phyloP scores from a whole-genome alignment of 73 alveolate species.

The Blepharisma japonicum region DNA sequence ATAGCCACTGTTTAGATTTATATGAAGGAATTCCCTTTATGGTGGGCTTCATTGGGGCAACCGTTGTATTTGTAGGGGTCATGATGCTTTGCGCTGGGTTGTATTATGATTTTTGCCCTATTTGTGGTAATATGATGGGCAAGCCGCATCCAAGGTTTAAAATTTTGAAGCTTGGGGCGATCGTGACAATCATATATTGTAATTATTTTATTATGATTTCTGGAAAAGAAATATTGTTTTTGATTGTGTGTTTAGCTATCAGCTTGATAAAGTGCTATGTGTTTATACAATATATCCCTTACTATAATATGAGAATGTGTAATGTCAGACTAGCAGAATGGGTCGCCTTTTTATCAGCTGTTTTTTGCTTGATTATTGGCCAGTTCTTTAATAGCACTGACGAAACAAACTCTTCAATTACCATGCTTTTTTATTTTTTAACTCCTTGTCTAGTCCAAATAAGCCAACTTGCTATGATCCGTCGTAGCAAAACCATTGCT shows the following conservation, averaged over 20 bases:
- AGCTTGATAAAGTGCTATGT: not conserved
- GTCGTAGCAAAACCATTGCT: not conserved
- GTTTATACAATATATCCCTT: not conserved
- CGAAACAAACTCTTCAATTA: not conserved
- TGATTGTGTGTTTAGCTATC: not conserved
- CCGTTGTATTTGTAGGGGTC: not conserved
- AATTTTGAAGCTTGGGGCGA: not conserved
- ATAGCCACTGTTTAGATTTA: not conserved
- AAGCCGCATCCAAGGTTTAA: not conserved
- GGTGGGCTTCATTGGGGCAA: not conserved
- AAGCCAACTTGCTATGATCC: not conserved
- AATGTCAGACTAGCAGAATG: not conserved
- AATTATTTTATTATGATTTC: not conserved
- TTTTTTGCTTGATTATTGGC: not conserved
- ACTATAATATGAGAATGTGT: not conserved
- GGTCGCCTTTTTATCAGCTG: not conserved
- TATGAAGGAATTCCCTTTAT: not conserved
- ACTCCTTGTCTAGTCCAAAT: slow-evolving; percentile 5
- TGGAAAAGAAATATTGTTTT: not conserved
- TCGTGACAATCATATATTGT: not conserved
- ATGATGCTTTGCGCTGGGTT: not conserved
- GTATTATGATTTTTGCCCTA: not conserved
- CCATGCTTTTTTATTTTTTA: not conserved
- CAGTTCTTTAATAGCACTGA: not conserved
- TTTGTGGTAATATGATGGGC: not conserved